Conservation (phyloP, 768 basidiomycete genomes). For the Serendipita sp. region DNA sequence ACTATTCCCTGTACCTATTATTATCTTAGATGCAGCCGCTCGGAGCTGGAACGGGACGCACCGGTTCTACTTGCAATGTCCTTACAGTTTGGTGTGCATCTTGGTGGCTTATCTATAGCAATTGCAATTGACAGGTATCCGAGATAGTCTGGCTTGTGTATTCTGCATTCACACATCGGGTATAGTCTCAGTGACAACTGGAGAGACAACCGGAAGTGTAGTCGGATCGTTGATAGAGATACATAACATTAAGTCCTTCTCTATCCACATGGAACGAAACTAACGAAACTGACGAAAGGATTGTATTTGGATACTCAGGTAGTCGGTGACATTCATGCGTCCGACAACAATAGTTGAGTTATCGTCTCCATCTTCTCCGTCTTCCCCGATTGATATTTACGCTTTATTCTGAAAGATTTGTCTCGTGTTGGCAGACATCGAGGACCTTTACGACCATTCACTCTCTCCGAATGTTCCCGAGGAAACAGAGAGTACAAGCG, state of each 20-base stretch:
- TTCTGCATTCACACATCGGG: conserved; percentile 48
- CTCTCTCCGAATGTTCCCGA: background rate
- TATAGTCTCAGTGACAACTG: conserved; percentile 35
- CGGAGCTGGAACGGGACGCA: too few species aligned
- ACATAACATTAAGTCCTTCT: background rate
- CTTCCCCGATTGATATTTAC: background rate
- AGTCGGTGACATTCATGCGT: background rate
- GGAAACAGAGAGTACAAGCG: background rate
- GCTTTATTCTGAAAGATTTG: background rate
- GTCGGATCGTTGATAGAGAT: background rate
- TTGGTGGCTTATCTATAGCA: too few species aligned
- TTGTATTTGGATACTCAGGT: background rate
- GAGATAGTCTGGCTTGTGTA: conserved; percentile 45
- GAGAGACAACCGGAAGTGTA: conserved; percentile 25
- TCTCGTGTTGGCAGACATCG: background rate
- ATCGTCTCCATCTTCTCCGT: background rate
- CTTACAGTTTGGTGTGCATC: too few species aligned
- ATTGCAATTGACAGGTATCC: too few species aligned
- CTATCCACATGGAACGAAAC: background rate
- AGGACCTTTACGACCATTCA: background rate
- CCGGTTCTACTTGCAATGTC: too few species aligned
- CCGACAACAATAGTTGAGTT: background rate
- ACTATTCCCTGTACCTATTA: too few species aligned
- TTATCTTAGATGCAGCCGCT: too few species aligned
- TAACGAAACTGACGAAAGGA: conserved; percentile 22